These are phyloP conservation scores for Termitomyces sp. DNA, from an alignment of 768 basidiomycete genomes.

Conservation along the genomic window DNA sequence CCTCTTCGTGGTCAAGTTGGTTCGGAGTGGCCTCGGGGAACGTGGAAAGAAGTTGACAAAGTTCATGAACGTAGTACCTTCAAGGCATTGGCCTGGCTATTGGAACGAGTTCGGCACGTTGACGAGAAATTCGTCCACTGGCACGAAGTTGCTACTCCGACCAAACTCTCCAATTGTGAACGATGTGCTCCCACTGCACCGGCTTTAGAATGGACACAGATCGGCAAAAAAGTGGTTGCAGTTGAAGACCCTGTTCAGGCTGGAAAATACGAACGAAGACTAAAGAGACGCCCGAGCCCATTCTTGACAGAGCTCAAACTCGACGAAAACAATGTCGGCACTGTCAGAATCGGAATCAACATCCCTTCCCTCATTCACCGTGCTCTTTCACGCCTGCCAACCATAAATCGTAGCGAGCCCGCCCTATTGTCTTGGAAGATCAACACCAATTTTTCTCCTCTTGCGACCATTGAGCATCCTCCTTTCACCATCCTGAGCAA, in stretches of 20 bases:
- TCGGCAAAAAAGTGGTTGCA: constrained; percentile 58
- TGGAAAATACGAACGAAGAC: constrained; percentile 81
- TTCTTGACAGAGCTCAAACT: constrained; percentile 83
- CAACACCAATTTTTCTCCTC: constrained; percentile 71
- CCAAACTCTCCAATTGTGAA: constrained; percentile 56
- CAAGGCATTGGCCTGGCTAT: constrained; percentile 79
- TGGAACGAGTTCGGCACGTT: constrained; percentile 78
- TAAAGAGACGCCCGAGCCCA: constrained; percentile 83
- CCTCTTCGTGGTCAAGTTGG: constrained; percentile 69
- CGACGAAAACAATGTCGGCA: constrained; percentile 58
- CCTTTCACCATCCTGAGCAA: constrained; percentile 78
- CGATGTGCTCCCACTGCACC: constrained; percentile 83
- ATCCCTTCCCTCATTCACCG: constrained; percentile 85
- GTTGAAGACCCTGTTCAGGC: constrained; percentile 86
- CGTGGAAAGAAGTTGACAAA: constrained; percentile 82
- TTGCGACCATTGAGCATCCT: constrained; percentile 53
- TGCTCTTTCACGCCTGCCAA: constrained; percentile 76
- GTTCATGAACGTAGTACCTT: constrained; percentile 83
- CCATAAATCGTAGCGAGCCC: constrained; percentile 43
- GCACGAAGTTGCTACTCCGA: constrained; percentile 51
- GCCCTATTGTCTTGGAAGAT: constrained; percentile 74
- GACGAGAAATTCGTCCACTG: constrained; percentile 64
- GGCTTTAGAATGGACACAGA: constrained; percentile 67
- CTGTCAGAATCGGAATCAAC: constrained; percentile 84
- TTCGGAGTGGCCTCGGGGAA: constrained; percentile 71